Conservation (phyloP, 768 basidiomycete genomes). For the Paxillus involutus region DNA sequence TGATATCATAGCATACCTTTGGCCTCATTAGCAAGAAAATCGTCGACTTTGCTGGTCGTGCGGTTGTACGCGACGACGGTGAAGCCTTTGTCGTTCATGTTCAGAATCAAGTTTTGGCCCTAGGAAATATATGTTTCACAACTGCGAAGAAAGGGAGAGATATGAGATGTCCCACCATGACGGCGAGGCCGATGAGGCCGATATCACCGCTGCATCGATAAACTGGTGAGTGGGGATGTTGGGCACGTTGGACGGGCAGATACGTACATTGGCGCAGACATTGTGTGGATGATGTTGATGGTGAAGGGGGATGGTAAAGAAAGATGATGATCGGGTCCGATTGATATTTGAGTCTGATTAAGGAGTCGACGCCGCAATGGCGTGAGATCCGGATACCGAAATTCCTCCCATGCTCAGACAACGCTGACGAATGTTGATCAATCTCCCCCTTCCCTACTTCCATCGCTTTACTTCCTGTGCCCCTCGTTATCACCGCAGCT, state of each 20-base stretch:
- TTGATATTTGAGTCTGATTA: conserved; percentile 24
- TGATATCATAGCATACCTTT: conserved; percentile 68
- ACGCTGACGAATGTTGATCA: not conserved
- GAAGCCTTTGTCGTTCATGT: conserved; percentile 99
- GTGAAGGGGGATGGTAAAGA: conserved; percentile 34
- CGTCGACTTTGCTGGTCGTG: conserved; percentile 93
- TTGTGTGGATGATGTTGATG: conserved; percentile 33
- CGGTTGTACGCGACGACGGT: conserved; percentile 97
- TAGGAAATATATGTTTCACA: conserved; percentile 29
- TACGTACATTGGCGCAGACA: conserved; percentile 53
- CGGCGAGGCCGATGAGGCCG: conserved; percentile 97
- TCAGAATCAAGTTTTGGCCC: conserved; percentile 97
- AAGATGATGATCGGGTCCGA: conserved; percentile 28
- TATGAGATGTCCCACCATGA: conserved; percentile 70
- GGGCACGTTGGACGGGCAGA: conserved; percentile 5
- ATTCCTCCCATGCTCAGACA: conserved; percentile 15
- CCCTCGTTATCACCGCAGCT: not conserved
- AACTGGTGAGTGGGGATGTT: conserved; percentile 24
- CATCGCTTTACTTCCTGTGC: not conserved
- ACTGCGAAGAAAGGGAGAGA: conserved; percentile 11
- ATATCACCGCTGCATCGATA: conserved; percentile 77
- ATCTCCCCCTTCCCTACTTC: not conserved
- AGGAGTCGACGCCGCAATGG: conserved; percentile 5
- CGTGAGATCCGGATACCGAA: conserved; percentile 20
- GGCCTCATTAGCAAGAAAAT: conserved; percentile 94